phyloP scores from a whole-genome alignment of 169 alveolate species.

The Eimeria sp. region DNA sequence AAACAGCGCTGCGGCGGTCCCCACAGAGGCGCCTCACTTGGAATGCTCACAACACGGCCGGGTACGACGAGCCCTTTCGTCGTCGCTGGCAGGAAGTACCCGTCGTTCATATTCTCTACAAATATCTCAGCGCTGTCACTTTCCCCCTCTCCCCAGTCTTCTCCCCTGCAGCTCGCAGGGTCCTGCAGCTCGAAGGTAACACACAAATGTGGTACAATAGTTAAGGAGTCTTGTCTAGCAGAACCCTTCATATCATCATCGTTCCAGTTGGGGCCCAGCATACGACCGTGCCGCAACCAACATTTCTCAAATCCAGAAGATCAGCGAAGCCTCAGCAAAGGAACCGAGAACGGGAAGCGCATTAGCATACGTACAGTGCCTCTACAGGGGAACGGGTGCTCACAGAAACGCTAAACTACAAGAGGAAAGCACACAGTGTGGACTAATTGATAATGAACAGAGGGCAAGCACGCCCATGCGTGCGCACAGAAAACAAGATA shows the following conservation, averaged over 20 bases:
- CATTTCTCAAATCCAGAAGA: background rate
- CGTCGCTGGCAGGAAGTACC: slow-evolving; percentile 81
- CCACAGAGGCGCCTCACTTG: slow-evolving; percentile 16
- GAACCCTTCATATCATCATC: background rate
- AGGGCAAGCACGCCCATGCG: background rate
- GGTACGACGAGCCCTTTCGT: slow-evolving; percentile 71
- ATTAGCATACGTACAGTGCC: background rate
- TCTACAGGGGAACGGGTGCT: background rate
- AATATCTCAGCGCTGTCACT: slow-evolving; percentile 66
- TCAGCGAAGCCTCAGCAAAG: background rate
- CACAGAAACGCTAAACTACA: background rate
- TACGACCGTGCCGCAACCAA: background rate
- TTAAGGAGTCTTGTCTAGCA: background rate
- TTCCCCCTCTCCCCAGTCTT: slow-evolving; percentile 72
- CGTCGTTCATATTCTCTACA: slow-evolving; percentile 80
- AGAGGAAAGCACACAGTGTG: background rate
- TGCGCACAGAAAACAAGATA: background rate
- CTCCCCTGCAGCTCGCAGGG: slow-evolving; percentile 64
- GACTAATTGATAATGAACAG: background rate
- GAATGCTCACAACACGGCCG: slow-evolving; percentile 77
- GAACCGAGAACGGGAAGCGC: background rate
- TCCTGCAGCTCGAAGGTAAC: slow-evolving; percentile 3
- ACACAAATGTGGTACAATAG: background rate
- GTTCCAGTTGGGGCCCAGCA: background rate
- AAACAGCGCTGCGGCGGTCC: slow-evolving; percentile 3